phyloP scores from a whole-genome alignment of 768 basidiomycete genomes.

The Leccinum uliginosum region DNA sequence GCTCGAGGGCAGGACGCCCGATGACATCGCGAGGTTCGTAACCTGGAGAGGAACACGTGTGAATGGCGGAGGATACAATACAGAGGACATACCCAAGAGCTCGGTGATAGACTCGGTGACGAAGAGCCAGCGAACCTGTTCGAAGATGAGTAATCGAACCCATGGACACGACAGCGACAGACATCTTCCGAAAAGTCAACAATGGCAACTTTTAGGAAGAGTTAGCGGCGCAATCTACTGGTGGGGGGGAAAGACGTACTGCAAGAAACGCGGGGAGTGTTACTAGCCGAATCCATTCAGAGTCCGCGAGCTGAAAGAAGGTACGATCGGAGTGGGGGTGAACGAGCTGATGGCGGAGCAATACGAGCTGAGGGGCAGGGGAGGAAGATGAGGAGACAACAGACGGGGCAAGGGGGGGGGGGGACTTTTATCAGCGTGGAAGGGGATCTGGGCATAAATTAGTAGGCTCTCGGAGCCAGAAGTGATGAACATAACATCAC shows the following conservation, averaged over 20 bases:
- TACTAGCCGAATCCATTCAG: slow-evolving; percentile 34
- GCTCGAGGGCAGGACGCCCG: slow-evolving; percentile 63
- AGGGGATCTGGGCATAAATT: slow-evolving; percentile 8
- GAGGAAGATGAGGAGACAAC: background rate
- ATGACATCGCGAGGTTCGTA: slow-evolving; percentile 72
- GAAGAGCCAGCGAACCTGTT: slow-evolving; percentile 63
- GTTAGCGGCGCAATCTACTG: slow-evolving; percentile 7
- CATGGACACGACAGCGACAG: slow-evolving; percentile 9
- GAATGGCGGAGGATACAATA: background rate
- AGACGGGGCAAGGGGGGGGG: background rate
- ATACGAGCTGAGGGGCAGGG: background rate
- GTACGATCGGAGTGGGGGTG: background rate
- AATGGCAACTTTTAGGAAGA: slow-evolving; percentile 54
- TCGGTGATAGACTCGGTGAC: slow-evolving; percentile 64
- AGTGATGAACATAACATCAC: slow-evolving; percentile 16
- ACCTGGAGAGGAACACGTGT: slow-evolving; percentile 37
- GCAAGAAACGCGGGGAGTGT: slow-evolving; percentile 69
- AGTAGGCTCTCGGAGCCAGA: slow-evolving; percentile 13
- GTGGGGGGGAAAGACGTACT: slow-evolving; percentile 44
- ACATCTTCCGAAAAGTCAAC: slow-evolving; percentile 79
- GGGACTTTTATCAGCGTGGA: slow-evolving; percentile 17
- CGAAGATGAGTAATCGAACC: background rate
- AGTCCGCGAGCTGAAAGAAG: background rate
- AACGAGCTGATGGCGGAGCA: background rate
- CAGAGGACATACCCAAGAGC: slow-evolving; percentile 45